A percentile compares a stretch with the other conserved stretches of the same genome.
Conservation (phyloP, 352 stramenopile genomes). For the Phytophthora colocasiae region DNA sequence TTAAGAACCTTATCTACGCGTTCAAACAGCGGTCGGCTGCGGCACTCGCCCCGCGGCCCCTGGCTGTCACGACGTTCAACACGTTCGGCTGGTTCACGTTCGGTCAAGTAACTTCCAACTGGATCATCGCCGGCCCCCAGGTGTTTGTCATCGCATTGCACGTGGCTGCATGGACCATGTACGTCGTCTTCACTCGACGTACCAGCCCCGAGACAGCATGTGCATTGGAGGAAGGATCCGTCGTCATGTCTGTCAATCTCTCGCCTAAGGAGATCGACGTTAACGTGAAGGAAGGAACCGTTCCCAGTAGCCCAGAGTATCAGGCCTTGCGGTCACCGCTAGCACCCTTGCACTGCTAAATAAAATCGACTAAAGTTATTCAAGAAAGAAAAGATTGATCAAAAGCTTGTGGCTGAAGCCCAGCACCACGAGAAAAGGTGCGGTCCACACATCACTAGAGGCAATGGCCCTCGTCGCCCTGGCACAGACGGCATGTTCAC, state of each 20-base stretch:
- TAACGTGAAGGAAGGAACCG: constrained; percentile 7
- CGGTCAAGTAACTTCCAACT: constrained; percentile 50
- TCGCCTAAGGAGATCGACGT: constrained; percentile 26
- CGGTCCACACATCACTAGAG: constrained; percentile 1
- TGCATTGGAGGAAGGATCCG: constrained; percentile 18
- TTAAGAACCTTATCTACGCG: constrained; percentile 47
- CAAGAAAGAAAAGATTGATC: constrained; percentile 4
- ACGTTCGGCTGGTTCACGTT: constrained; percentile 64
- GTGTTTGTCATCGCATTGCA: constrained; percentile 49
- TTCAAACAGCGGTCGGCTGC: constrained; percentile 45
- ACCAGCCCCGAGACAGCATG: constrained; percentile 5
- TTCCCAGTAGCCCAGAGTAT: constrained; percentile 29
- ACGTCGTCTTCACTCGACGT: constrained; percentile 34
- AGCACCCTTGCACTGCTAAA: constrained; percentile 14
- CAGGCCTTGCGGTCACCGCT: constrained; percentile 27
- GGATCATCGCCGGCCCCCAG: constrained; percentile 62
- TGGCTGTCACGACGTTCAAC: constrained; percentile 55
- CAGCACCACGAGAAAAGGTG: no score
- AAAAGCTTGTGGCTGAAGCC: neutral
- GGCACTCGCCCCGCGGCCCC: constrained; percentile 44
- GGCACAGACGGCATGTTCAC: constrained; percentile 1
- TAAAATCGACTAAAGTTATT: constrained; percentile 2
- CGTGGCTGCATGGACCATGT: constrained; percentile 40
- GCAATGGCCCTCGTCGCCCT: neutral
- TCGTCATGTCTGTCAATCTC: constrained; percentile 18